Base-by-base conservation (phyloP, 352 stramenopile genomes). In the Pythium rishiriense region DNA sequence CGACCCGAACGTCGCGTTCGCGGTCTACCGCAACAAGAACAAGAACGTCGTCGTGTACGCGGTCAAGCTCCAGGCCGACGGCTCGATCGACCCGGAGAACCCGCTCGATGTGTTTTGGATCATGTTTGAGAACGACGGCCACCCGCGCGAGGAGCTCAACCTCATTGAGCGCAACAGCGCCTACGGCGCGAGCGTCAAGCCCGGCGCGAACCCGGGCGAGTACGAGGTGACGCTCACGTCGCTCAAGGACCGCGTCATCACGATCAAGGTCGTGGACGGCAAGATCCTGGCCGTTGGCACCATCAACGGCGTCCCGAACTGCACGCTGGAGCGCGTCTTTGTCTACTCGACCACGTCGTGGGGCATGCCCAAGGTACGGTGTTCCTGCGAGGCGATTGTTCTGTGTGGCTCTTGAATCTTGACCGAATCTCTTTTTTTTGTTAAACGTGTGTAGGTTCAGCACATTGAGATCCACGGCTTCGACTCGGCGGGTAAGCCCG, bases 1-100 rank as follows among this genome's bases (percentile, higher is more conserved):
- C 71, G 83, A 94, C 70, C 45, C 76, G 24, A 89, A 96, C 67
- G 75, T 87, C 35, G 82, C 78, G 24, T 96, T 96, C 66, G 82
- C 89, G 19, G 79, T 96, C 53, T 91, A 96, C 80, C 87, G 87
- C 74, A 94, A 94, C 79, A 96, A 94, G 82, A 96, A 96, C 78
- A 90, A 90, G 73, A 96, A 96, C 54, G 85, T 94, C 28, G 87
- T 96, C 24, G 83, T 91, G 49, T 96, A 96, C 75, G 62, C 87
- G 19, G 85, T 66, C 56, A 85, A 81, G 61, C 55, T 92, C 52
- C 70, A 76, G 35, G 84, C 73, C 42, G 84, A 94, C 50, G 87
- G 87, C 43, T 71, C 75, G 52, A 68, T 96, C 51, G 63, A 89
- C 64, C 64, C 79, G 11, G 65, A 63, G 37, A 83, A 96, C 64